A percentile compares a stretch with the other conserved stretches of the same genome.
These are phyloP conservation scores for Metschnikowia henanensis DNA, from an alignment of 805 yeast species.

Conservation along the genomic window DNA sequence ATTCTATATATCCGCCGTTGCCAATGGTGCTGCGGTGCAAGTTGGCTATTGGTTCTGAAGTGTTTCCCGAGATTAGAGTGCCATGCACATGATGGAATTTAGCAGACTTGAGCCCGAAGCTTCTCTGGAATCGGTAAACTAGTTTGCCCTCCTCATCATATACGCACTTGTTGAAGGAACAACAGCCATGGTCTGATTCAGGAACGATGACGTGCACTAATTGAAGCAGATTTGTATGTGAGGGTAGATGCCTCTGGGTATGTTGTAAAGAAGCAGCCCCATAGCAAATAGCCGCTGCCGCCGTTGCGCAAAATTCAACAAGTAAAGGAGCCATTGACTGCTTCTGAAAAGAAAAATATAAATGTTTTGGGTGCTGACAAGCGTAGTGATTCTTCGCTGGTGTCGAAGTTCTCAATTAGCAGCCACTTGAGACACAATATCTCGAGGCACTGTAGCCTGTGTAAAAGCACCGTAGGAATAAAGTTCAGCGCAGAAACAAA, in stretches of 20 bases:
- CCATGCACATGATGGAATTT: slow-evolving; percentile 11
- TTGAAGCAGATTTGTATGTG: neutral
- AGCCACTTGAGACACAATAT: too few relatives aligned
- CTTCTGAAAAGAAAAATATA: too few relatives aligned
- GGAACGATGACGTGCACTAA: neutral
- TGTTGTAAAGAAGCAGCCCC: neutral
- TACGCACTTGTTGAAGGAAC: neutral
- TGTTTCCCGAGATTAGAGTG: neutral
- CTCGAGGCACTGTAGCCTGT: too few relatives aligned
- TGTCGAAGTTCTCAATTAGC: too few relatives aligned
- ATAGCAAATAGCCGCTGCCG: neutral
- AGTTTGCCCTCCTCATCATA: neutral
- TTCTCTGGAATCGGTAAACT: slow-evolving; percentile 4
- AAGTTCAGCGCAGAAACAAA: too few relatives aligned
- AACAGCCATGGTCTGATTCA: neutral
- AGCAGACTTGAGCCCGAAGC: slow-evolving; percentile 1
- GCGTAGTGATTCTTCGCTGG: too few relatives aligned
- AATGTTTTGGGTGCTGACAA: too few relatives aligned
- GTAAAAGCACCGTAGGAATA: too few relatives aligned
- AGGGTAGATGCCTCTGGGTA: neutral
- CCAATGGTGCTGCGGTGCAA: slow-evolving; percentile 19
- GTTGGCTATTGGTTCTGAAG: neutral
- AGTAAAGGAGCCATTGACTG: neutral
- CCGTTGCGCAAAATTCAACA: neutral
- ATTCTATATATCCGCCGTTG: slow-evolving; percentile 21